A percentile compares a stretch with the other conserved stretches of the same genome.
phyloP scores from a whole-genome alignment of 2,329 filamentous ascomycete genomes.

The Penicillium oxalicum region DNA sequence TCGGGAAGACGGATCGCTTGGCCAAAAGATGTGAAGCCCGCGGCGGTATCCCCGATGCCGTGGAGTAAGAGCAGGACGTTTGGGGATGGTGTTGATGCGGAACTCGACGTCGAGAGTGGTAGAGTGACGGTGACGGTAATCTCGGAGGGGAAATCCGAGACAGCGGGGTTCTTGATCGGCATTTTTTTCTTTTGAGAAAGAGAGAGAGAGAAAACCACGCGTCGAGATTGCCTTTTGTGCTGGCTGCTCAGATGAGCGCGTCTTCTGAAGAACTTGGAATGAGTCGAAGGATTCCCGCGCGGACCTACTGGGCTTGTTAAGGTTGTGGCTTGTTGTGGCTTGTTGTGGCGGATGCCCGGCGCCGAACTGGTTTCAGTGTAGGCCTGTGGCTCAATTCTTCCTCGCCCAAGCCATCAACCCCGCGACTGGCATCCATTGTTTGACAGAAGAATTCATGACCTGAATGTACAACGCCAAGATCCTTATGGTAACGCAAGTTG shows the following conservation, averaged over 20 bases:
- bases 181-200: conserved; percentile 11
- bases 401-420: no score
- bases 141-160: conserved; percentile 43
- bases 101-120: conserved; percentile 37
- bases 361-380: no score
- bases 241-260: neutral
- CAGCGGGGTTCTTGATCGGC: conserved; percentile 35
- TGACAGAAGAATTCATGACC: no score
- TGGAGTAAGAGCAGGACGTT: conserved; percentile 78
- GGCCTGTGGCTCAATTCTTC: neutral
- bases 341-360: neutral
- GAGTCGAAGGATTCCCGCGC: neutral
- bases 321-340: conserved; percentile 1
- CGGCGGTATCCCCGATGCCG: conserved; percentile 71
- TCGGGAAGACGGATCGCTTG: conserved; percentile 66
- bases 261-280: neutral
- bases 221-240: neutral
- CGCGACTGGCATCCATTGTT: no score
- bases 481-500: no score
- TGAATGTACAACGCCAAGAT: no score
- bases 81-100: conserved; percentile 47
- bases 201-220: neutral
- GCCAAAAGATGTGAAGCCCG: conserved; percentile 64
- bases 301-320: neutral
- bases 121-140: conserved; percentile 38